Base-by-base conservation (phyloP, 2,329 filamentous ascomycete species). In the Thermoascus crustaceus region DNA sequence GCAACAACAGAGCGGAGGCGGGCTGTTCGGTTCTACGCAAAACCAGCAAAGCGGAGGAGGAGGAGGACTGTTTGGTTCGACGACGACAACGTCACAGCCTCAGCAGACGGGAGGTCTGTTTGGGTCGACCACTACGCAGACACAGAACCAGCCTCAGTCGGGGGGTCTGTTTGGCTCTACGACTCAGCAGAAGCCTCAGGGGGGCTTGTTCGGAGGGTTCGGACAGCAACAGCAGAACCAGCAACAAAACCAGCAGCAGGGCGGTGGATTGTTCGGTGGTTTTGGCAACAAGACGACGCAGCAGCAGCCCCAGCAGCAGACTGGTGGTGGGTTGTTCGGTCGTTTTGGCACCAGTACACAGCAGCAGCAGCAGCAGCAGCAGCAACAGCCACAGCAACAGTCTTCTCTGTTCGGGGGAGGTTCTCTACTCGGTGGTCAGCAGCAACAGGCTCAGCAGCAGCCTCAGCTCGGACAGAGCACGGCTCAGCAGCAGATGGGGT, bases 381-480 rank as follows among this genome's bases (percentile, higher is more conserved):
- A 9, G 32, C 34, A 38, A 21, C 45, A 43, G 24, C 34, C 33
- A 26, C 42, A 43, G 13, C 39, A 42, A 23, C 50, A 49, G 32
- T 35, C 40, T 34, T 44, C 48, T 35, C 9, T 52, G 17, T 51
- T 54, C n/a, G n/a, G n/a, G n/a, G 53, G 51, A 4, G 53, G 55
- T 2, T 46, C 53, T 19, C 33, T 51, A 17, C 40, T 57, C 11
- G 50, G 46, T 27, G 46, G 47, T 19, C 43, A 40, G n/a, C 40
- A 43, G 27, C 42, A 41, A 33, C 53, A 55, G 22, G 26, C 30
- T 7, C 25, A 36, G 18, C 55, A 54, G 39, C 60, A 62, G 42
- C 54, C 58, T 19, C 62, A 66, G 41, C 50, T 66, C 35, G 63
- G 63, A 7, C 65, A 66, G 42, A 61, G 51, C 7, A 53, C 53